Conservation (phyloP, 2,329 filamentous ascomycete species). For the Trichoderma sp. region DNA sequence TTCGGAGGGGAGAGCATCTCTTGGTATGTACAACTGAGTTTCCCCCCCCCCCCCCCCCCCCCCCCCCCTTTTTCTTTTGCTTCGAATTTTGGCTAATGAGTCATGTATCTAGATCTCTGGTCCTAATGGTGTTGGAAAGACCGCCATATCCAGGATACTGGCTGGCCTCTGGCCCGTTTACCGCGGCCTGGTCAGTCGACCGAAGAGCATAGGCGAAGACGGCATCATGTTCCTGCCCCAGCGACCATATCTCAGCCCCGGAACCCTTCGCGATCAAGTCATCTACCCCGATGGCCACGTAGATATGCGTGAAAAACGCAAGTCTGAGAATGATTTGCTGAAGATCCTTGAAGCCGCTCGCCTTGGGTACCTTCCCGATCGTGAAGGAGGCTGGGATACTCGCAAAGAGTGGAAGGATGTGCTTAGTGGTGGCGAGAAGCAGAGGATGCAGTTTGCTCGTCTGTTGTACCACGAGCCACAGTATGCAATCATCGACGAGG, state of each 20-base stretch:
- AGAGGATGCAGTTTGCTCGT: conserved; percentile 87
- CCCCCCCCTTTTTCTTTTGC: no score
- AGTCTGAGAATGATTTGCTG: conserved; percentile 76
- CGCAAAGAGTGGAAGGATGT: conserved; percentile 99
- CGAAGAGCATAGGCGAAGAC: conserved; percentile 76
- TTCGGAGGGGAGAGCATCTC: conserved; percentile 88
- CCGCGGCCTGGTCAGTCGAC: conserved; percentile 84
- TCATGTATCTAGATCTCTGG: conserved; percentile 68
- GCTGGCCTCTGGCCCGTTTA: conserved; percentile 97
- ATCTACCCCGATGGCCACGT: conserved; percentile 95
- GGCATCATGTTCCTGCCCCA: conserved; percentile 99
- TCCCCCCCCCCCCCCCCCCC: accelerated
- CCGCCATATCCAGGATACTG: conserved; percentile 80
- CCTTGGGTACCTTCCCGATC: conserved; percentile 84
- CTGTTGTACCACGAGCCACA: conserved; percentile 92
- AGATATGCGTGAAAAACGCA: conserved; percentile 84
- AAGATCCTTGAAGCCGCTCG: conserved; percentile 78
- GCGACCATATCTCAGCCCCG: conserved; percentile 86
- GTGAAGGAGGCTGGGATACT: conserved; percentile 95
- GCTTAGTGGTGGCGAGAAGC: conserved; percentile 95
- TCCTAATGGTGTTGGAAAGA: conserved; percentile 93
- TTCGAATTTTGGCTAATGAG: neutral
- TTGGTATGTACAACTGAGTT: conserved; percentile 50
- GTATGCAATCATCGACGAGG: conserved; percentile 94
- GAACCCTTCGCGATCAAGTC: conserved; percentile 92